phyloP scores from a whole-genome alignment of 768 basidiomycete species.

The Fomitopsis serialis region DNA sequence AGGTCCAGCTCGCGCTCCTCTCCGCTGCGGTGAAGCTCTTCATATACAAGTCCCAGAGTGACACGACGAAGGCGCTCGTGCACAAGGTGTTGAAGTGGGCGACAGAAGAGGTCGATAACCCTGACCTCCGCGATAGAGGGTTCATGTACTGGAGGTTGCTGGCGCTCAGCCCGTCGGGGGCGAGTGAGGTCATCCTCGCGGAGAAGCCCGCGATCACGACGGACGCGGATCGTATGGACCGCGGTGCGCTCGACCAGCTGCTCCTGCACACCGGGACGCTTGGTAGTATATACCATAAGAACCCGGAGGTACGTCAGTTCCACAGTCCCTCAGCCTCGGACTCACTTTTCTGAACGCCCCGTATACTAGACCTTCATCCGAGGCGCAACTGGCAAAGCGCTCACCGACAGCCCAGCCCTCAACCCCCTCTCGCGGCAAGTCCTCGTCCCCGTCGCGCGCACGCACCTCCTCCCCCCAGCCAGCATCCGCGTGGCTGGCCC shows the following conservation, averaged over 20 bases:
- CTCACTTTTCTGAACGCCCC: not conserved
- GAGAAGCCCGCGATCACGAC: conserved; percentile 98
- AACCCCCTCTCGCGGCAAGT: conserved; percentile 76
- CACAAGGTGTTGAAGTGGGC: conserved; percentile 96
- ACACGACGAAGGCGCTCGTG: conserved; percentile 82
- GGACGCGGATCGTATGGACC: conserved; percentile 96
- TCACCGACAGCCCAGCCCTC: conserved; percentile 85
- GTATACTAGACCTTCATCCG: conserved; percentile 81
- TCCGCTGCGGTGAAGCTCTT: conserved; percentile 96
- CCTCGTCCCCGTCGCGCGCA: conserved; percentile 55
- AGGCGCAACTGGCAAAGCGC: conserved; percentile 75
- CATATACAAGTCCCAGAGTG: conserved; percentile 80
- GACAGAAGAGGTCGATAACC: conserved; percentile 97
- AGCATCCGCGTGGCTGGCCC: conserved; percentile 53
- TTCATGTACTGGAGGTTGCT: conserved; percentile 99
- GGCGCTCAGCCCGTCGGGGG: conserved; percentile 85
- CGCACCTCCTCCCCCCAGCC: conserved; percentile 37
- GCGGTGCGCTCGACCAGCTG: conserved; percentile 92
- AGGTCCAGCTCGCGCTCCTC: conserved; percentile 93
- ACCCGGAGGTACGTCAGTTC: conserved; percentile 63
- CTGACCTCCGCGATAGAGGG: conserved; percentile 92
- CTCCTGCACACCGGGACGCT: conserved; percentile 90
- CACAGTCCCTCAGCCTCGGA: too few species aligned
- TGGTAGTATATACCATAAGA: conserved; percentile 97
- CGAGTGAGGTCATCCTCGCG: conserved; percentile 84